These are phyloP conservation scores for Fusarium setosum DNA, from an alignment of 2,329 filamentous ascomycete genomes.

Conservation along the genomic window DNA sequence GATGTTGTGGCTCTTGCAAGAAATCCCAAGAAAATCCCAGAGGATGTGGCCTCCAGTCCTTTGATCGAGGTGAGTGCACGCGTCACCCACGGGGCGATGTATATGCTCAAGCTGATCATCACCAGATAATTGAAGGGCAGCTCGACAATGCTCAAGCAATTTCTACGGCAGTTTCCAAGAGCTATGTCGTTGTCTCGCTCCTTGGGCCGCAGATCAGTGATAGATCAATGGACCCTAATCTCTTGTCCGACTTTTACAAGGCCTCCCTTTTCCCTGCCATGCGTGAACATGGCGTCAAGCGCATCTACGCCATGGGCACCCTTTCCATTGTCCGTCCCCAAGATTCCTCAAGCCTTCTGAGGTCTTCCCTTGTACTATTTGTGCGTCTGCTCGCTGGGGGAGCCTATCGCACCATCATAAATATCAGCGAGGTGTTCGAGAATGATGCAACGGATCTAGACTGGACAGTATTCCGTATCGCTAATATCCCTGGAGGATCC, in stretches of 20 bases:
- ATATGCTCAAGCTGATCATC: neutral
- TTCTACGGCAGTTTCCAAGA: slow-evolving; percentile 3
- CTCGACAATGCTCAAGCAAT: neutral
- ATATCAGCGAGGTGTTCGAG: slow-evolving; percentile 36
- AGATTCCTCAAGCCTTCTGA: slow-evolving; percentile 36
- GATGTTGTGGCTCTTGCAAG: slow-evolving; percentile 34
- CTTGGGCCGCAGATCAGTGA: slow-evolving; percentile 14
- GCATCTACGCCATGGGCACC: slow-evolving; percentile 50
- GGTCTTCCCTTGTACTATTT: slow-evolving; percentile 12
- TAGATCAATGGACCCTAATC: neutral
- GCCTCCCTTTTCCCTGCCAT: slow-evolving; percentile 13
- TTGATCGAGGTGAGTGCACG: slow-evolving; percentile 8
- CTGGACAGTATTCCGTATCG: slow-evolving; percentile 45
- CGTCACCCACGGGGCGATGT: accelerated
- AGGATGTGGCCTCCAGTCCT: neutral
- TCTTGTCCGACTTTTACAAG: slow-evolving; percentile 10
- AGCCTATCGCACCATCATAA: slow-evolving; percentile 35
- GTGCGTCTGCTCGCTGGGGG: slow-evolving; percentile 17
- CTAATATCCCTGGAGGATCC: slow-evolving; percentile 39
- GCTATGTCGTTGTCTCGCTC: slow-evolving; percentile 14
- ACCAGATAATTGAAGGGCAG: slow-evolving; percentile 8
- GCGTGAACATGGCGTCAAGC: slow-evolving; percentile 21
- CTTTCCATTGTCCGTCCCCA: slow-evolving; percentile 40
- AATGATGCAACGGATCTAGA: slow-evolving; percentile 37
- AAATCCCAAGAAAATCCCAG: slow-evolving; percentile 15